Base-by-base conservation (phyloP, 208 protist species). In the Acanthamoeba healyi region DNA sequence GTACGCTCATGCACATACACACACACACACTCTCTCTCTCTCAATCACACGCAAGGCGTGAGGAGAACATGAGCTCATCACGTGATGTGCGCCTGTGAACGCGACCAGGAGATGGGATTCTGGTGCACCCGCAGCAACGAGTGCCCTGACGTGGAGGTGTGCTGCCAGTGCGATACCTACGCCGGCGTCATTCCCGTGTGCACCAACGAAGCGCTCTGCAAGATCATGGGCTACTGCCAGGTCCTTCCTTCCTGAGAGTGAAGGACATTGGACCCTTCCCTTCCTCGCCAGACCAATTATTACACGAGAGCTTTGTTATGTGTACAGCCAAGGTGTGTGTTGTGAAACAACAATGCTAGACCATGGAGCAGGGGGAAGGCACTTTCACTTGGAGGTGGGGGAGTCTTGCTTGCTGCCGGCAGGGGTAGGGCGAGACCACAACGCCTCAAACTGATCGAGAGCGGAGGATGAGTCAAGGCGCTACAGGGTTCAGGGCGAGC, bases 151-250 rank as follows among this genome's bases (percentile, higher is more conserved):
- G 26, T 34, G 22, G 15, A 81, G 72, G 72, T 81, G 24, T 81
- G 72, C 72, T 81, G 72, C 72, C 6, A 38, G 5, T 81, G 72
- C 72, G 49, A 81, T 38, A 81, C 72, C 72, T 81, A 81, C 72
- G 72, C 72, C 24, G 72, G 72, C 24, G 40, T 51, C 17, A 22
- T 81, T 3, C 72, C 72, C 40, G 40, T 81, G 38, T 81, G 72
- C 72, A 81, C 72, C 72, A 81, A 81, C 40, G 72, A 38, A 14
- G 72, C 72, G 17, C 22, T 81, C 3, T 81, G 72, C 40, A 81
- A 81, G 32, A 24, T 49, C 2, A 81, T 81, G 72, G 72, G 72
- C 32, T 81, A 81, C 72, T 81, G 72, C 40, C 2, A 1, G 7
- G 40, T 81, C 14, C 38, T 49, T 49, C 44, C 44, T 12, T 49